Percentiles rank a stretch among this genome's conserved stretches.
phyloP scores from a whole-genome alignment of 1,284 basidiomycete species.

The Ceratobasidium sp. region DNA sequence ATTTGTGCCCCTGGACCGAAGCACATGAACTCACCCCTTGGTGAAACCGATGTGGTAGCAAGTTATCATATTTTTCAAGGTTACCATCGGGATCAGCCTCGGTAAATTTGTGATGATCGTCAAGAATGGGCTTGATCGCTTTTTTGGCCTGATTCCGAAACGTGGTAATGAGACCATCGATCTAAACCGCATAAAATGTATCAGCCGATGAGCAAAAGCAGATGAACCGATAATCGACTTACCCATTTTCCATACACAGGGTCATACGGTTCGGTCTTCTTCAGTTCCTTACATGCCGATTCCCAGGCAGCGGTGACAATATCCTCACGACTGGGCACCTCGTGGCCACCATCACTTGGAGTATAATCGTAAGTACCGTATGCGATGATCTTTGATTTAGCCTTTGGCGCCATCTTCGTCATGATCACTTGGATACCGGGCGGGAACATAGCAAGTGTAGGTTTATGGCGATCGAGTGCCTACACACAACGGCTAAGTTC shows the following conservation, averaged over 20 bases:
- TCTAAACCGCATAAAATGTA: neutral
- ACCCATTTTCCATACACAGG: neutral
- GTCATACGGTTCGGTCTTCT: neutral
- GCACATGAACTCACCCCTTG: neutral
- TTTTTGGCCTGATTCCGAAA: neutral
- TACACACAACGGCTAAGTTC: no score
- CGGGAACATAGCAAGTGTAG: no score
- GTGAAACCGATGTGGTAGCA: neutral
- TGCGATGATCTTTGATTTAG: neutral
- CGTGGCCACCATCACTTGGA: neutral
- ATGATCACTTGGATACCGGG: neutral
- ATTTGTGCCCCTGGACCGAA: neutral
- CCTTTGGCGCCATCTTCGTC: neutral
- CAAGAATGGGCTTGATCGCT: slow-evolving; percentile 1
- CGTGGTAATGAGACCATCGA: neutral
- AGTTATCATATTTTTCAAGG: neutral
- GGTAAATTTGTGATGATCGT: neutral
- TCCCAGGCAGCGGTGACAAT: neutral
- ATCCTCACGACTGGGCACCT: neutral
- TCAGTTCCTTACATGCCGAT: neutral
- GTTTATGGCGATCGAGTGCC: no score
- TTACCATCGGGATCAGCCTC: neutral
- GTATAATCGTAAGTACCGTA: neutral
- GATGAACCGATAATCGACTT: neutral
- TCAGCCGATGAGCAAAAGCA: neutral